Conservation (phyloP, 257 asterid species). For the Salvia splendens region DNA sequence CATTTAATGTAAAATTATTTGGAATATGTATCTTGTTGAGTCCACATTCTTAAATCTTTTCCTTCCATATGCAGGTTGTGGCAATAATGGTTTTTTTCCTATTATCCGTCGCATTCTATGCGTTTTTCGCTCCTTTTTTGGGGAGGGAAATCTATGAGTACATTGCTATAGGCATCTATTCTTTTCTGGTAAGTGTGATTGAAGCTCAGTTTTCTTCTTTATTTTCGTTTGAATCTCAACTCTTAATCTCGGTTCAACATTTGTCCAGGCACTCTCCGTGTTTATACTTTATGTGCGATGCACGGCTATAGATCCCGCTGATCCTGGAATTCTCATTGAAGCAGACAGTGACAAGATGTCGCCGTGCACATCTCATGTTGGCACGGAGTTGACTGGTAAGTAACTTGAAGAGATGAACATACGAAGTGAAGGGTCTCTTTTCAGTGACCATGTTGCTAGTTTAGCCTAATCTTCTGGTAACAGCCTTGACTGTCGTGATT, state of each 20-base stretch:
- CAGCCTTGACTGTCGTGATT: constrained; percentile 34
- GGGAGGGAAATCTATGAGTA: constrained; percentile 87
- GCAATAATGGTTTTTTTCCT: constrained; percentile 93
- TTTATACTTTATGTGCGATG: constrained; percentile 83
- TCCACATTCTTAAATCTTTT: constrained; percentile 23
- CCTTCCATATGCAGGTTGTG: constrained; percentile 66
- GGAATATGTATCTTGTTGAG: background rate
- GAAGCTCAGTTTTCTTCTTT: constrained; percentile 26
- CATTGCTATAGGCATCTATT: constrained; percentile 78
- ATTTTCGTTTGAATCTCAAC: constrained; percentile 9
- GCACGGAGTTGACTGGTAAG: constrained; percentile 71
- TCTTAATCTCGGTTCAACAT: constrained; percentile 29
- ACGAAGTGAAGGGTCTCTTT: constrained; percentile 17
- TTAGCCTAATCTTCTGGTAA: constrained; percentile 27
- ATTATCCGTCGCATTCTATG: constrained; percentile 91
- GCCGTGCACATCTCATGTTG: constrained; percentile 56
- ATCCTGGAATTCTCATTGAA: constrained; percentile 85
- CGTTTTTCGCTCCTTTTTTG: constrained; percentile 95
- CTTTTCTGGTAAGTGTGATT: constrained; percentile 70
- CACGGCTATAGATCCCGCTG: constrained; percentile 96
- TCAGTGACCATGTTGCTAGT: background rate
- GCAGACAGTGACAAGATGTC: constrained; percentile 52
- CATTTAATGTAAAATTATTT: background rate
- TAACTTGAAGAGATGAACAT: constrained; percentile 11
- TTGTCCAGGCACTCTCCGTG: constrained; percentile 71